Conservation (phyloP, 2,329 filamentous ascomycete species). For the Colletotrichum karsti region DNA sequence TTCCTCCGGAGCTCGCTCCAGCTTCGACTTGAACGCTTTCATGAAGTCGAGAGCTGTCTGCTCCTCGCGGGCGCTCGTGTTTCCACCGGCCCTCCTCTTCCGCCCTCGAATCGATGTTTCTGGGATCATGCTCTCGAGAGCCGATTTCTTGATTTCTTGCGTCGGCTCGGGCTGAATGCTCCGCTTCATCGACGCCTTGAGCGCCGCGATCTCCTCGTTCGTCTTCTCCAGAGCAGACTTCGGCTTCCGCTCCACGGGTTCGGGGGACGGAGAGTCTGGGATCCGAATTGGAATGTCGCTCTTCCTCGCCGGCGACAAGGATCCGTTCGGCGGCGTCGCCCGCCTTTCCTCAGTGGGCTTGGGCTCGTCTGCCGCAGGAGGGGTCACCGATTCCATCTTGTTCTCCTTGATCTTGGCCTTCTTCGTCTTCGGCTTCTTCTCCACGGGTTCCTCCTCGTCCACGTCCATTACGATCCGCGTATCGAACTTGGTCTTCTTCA, state of each 20-base stretch:
- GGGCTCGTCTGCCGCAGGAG: neutral
- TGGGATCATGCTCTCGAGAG: conserved; percentile 79
- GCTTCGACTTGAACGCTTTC: conserved; percentile 80
- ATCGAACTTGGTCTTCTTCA: conserved; percentile 84
- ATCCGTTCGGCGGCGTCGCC: conserved; percentile 35
- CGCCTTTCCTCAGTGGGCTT: conserved; percentile 23
- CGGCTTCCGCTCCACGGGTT: conserved; percentile 40
- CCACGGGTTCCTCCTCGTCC: conserved; percentile 49
- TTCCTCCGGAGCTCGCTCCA: conserved; percentile 64
- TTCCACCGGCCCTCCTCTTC: conserved; percentile 70
- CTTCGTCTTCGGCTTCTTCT: conserved; percentile 39
- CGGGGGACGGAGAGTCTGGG: conserved; percentile 41
- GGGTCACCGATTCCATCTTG: neutral
- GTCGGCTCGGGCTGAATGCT: conserved; percentile 60
- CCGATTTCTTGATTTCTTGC: conserved; percentile 70
- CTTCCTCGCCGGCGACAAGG: conserved; percentile 5
- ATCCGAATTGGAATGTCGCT: conserved; percentile 5
- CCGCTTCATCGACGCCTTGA: conserved; percentile 84
- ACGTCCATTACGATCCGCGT: conserved; percentile 74
- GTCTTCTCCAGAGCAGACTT: conserved; percentile 71
- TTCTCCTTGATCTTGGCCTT: conserved; percentile 41
- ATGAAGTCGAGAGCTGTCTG: conserved; percentile 75
- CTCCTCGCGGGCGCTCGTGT: conserved; percentile 65
- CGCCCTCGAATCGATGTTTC: conserved; percentile 74
- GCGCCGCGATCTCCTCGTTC: conserved; percentile 81